Evolutionary conservation across 495 filamentous ascomycete genomes (phyloP), one percentile per base, ranked within the genome.

Genomic region (Aspergillus funiculosus): DNA sequence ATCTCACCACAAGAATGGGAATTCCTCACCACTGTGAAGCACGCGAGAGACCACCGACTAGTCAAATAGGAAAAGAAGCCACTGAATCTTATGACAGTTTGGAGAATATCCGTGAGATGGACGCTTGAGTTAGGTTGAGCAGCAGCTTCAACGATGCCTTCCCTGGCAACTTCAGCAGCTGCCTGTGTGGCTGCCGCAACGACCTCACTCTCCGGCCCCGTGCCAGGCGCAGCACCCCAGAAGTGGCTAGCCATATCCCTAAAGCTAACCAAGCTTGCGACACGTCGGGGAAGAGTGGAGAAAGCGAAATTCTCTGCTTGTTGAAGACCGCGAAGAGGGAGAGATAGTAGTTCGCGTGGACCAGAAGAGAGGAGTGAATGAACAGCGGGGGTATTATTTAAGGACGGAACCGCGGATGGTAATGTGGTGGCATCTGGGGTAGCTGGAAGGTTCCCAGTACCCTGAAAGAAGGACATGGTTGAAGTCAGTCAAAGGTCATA

Each of bases 61-160:
- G 89, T 95, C 29, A 91, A 69, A 60, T 96, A 98, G 32, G 81
- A 83, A 59, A 97, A 94, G 22, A 98, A 77, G 26, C 88, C 88
- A 6, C 87, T 85, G n/a, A 96, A 64, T 11, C 83, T 82, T 43
- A 74, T 58, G 30, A 78, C 44, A 9, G 68, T 58, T 7, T 64
- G 59, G 35, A 70, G 52, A 35, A 71, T 48, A 40, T 73, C 68
- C 1, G 56, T 36, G n/a, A 69, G 21, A 38, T 64, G 61, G 39
- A 61, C 56, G 18, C 60, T 54, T 26, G 59, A 52, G 1, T 64
- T 43, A 20, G 41, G 57, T 7, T 62, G 52, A n/a, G 37, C 56
- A 6, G 49, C 62, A 26, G 48, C 57, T 9, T 64, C 61, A 9
- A 59, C 59, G 18, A 59, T 47, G 13, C 53, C 62, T 32, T 61